Base-by-base conservation (phyloP, 2,329 filamentous ascomycete species). In the Fusarium dlaminii region DNA sequence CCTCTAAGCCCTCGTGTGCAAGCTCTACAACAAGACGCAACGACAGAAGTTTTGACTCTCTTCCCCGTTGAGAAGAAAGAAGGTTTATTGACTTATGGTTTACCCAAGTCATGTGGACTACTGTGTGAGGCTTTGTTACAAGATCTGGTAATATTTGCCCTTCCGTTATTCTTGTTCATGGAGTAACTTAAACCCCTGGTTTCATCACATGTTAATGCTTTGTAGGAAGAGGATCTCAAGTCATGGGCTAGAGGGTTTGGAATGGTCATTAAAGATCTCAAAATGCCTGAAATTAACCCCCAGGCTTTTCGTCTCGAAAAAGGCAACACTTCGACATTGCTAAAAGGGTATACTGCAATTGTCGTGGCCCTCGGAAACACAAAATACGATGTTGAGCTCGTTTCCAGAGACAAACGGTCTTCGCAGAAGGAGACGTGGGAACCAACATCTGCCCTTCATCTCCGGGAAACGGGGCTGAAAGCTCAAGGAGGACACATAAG, bases 241-340 rank as follows among this genome's bases (percentile, higher is more conserved):
- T 66, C 64, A 18, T 77, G 75, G 75, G 75, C 75, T 17, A 75
- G 55, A 56, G 68, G 55, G 32, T 68, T 77, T 49, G 75, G 75
- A 14, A 70, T 77, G 63, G 68, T 69, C 15, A 74, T 77, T 22
- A 77, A 77, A 42, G 75, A 77, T 55, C 63, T 77, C 20, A 63
- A 61, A n/a, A 69, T 51, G 40, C 75, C 75, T 48, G 75, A 77
- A 36, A 77, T 77, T 43, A 70, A 66, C n/a, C 75, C 75, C 11
- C 75, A 77, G 52, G 75, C 75, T 51, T 77, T 77, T 49, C 75
- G 75, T 34, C 75, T 77, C 51, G 75, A 77, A 30, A 77, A 77
- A 45, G 72, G 72, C 63, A 77, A 77, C 61, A 76, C 72, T n/a
- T 77, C 75, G 27, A 67, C 75, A n/a, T 61, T 77, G 18, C 67